Base-by-base conservation (phyloP, 768 basidiomycete genomes). In the Mycena albidolilacea region DNA sequence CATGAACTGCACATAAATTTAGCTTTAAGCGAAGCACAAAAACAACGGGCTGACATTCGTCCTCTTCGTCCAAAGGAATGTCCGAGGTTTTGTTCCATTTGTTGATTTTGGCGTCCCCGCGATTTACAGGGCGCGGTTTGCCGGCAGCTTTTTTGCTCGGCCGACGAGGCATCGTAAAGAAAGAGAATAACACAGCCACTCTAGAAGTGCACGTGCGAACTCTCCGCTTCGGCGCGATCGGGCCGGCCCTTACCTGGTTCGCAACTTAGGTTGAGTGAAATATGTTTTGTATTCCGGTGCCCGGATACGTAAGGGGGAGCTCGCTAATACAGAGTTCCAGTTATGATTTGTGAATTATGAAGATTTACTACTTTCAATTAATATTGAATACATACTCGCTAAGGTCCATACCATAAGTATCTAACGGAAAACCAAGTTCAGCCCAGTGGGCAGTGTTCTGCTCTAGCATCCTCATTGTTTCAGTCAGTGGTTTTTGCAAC, bases 11-110 rank as follows among this genome's bases (percentile, higher is more conserved):
- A 58, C 46, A 8, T 52, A 41, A 71, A 73, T 35, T 58, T 62
- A 73, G 54, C 68, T 68, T 37, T 23, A 65, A 48, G 15, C 30
- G 30, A 65, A 75, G 46, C 1, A 17, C 41, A 70, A 37, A 69
- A 35, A 59, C 17, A 44, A 64, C 35, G 30, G 52, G 54, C 92
- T 73, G 77, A 95, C 94, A 95, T 78, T 91, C 87, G 79, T 95
- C 94, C 78, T 94, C 93, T 76, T 91, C 92, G 76, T 95, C 93
- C 73, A 93, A 78, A 11, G 91, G 92, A 65, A 95, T 89, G 77
- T 95, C 95, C 7, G 86, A 85, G 30, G 82, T 75, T 43, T 85
- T 90, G 72, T 93, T 87, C 94, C 94, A 95, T 81, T 89, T 88
- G 71, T 88, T 88, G 12, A 94, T 77, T 74, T 82, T 89, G 35